A percentile compares a stretch with the other conserved stretches of the same genome.
These are phyloP conservation scores for Paecilomyces formosus DNA, from an alignment of 2,329 filamentous ascomycete species.

Conservation along the genomic window DNA sequence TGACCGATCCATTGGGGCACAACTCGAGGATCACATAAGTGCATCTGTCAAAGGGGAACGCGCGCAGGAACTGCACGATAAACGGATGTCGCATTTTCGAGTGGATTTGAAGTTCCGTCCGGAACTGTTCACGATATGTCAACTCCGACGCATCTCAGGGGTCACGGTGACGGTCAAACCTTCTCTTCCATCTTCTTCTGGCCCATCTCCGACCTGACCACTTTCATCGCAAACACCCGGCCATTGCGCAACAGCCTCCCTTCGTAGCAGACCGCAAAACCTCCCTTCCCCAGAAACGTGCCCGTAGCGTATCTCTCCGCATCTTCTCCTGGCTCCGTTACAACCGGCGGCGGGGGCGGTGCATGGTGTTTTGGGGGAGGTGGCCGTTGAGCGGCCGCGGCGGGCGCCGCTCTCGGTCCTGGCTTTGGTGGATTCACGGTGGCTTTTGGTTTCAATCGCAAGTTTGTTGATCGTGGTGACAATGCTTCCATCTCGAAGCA, in stretches of 20 bases:
- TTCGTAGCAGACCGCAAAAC: slow-evolving; percentile 46
- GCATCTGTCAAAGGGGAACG: slow-evolving; percentile 80
- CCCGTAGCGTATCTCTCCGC: slow-evolving; percentile 41
- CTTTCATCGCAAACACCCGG: slow-evolving; percentile 43
- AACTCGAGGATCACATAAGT: slow-evolving; percentile 93
- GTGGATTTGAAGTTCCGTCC: slow-evolving; percentile 88
- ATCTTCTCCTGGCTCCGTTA: slow-evolving; percentile 37
- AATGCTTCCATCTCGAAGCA: slow-evolving; percentile 39
- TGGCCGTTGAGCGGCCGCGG: slow-evolving; percentile 22
- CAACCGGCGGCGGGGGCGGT: slow-evolving; percentile 35
- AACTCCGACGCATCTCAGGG: slow-evolving; percentile 3
- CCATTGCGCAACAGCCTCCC: slow-evolving; percentile 36
- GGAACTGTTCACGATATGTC: slow-evolving; percentile 44
- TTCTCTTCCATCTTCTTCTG: slow-evolving; percentile 48
- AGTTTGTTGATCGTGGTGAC: slow-evolving; percentile 42
- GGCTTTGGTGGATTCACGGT: slow-evolving; percentile 31
- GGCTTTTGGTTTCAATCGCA: slow-evolving; percentile 36
- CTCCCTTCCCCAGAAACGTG: slow-evolving; percentile 41
- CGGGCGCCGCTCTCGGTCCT: slow-evolving; percentile 25
- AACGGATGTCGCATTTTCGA: slow-evolving; percentile 96
- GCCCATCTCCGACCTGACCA: slow-evolving; percentile 43
- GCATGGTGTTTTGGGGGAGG: slow-evolving; percentile 37
- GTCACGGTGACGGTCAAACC: slow-evolving; percentile 16
- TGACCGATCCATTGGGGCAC: slow-evolving; percentile 90
- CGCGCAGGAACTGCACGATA: slow-evolving; percentile 90